Conservation (phyloP, 2,329 filamentous ascomycete species). For the Zymoseptoria ardabiliae region DNA sequence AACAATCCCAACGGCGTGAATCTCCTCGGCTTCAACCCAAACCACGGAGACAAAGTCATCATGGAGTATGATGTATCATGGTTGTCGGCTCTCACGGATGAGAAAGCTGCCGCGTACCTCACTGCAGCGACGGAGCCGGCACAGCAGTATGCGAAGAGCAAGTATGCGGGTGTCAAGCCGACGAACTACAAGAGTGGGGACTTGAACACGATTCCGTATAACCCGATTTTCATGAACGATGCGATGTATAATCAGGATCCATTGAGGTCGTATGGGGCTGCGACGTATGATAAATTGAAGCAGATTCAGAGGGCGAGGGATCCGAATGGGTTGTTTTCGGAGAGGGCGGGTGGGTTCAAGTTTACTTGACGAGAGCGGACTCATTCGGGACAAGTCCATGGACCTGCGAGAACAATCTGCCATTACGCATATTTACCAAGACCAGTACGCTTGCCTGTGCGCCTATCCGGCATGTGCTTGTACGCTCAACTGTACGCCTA, state of each 20-base stretch:
- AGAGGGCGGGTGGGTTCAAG: conserved; percentile 17
- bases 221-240: conserved; percentile 23
- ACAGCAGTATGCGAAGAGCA: conserved; percentile 13
- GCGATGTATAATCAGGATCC: conserved; percentile 21
- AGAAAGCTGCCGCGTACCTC: conserved; percentile 10
- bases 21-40: conserved; percentile 14
- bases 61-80: conserved; percentile 21
- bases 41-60: conserved; percentile 15
- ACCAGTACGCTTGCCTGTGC: no score
- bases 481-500: no score
- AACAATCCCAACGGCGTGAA: conserved; percentile 15
- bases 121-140: conserved; percentile 14
- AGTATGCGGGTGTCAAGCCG: conserved; percentile 12
- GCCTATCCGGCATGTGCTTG: no score
- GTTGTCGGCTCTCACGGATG: conserved; percentile 9
- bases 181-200: conserved; percentile 18
- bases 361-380: conserved; percentile 3
- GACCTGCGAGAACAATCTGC: no score
- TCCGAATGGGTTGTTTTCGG: conserved; percentile 18
- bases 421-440: no score
- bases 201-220: conserved; percentile 9
- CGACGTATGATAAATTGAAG: conserved; percentile 13
- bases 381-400: not conserved
- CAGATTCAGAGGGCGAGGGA: conserved; percentile 15
- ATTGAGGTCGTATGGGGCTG: conserved; percentile 13